Evolutionary conservation across 2,329 filamentous ascomycete genomes (phyloP).

Genomic region (Didymella exigua): DNA sequence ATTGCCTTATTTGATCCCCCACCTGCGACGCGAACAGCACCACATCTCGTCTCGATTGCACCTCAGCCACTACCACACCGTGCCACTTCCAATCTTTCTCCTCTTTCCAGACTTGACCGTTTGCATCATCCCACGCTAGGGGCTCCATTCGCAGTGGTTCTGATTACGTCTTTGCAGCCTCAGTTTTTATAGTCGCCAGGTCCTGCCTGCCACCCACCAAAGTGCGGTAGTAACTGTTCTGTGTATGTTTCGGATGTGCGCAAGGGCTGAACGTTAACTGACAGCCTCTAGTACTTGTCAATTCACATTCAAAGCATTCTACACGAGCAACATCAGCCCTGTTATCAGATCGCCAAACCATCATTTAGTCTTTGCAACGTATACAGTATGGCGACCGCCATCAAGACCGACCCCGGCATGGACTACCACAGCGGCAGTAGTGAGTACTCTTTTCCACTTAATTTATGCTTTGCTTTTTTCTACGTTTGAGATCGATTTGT

Average conservation of each 20-base stretch:
- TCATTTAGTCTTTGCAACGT: constrained; percentile 35
- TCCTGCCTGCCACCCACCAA: constrained; percentile 9
- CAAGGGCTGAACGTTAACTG: constrained; percentile 30
- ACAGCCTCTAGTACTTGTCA: constrained; percentile 26
- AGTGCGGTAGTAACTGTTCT: constrained; percentile 21
- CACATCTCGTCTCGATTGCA: constrained; percentile 37
- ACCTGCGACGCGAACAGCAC: constrained; percentile 14
- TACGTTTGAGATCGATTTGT: constrained; percentile 40
- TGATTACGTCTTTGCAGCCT: constrained; percentile 8
- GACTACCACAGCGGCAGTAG: constrained; percentile 45
- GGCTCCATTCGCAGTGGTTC: background rate
- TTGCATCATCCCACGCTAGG: background rate
- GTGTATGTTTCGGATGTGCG: constrained; percentile 35
- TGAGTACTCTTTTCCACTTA: constrained; percentile 27
- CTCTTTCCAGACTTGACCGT: background rate
- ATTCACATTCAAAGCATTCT: constrained; percentile 2
- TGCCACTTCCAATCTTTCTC: constrained; percentile 12
- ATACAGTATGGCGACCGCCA: constrained; percentile 42
- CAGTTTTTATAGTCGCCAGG: background rate
- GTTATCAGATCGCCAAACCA: background rate
- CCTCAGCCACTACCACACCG: constrained; percentile 20
- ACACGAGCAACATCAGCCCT: background rate
- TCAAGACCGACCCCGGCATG: constrained; percentile 42
- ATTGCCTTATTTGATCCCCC: constrained; percentile 21
- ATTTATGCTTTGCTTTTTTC: constrained; percentile 34